These are phyloP conservation scores for Adansonia rubrostipa DNA, from an alignment of 441 rosid genomes.

Conservation along the genomic window DNA sequence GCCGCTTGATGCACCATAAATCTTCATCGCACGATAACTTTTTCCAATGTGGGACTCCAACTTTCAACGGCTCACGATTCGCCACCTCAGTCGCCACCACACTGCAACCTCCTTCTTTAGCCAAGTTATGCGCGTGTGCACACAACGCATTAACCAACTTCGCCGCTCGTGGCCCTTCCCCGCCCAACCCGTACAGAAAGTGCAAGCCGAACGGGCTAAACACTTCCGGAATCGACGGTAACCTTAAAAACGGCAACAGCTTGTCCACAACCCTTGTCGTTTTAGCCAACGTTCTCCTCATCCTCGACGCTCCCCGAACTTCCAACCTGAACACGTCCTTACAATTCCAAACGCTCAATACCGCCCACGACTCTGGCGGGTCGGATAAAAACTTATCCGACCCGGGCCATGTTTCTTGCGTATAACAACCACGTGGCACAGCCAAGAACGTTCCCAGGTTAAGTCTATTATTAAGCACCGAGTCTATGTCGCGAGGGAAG, in stretches of 20 bases:
- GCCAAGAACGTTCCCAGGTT: constrained; percentile 80
- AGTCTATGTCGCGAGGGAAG: constrained; percentile 92
- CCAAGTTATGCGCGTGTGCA: constrained; percentile 81
- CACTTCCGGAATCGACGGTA: constrained; percentile 85
- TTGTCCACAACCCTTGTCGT: constrained; percentile 70
- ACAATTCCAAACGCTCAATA: constrained; percentile 85
- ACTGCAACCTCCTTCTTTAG: constrained; percentile 60
- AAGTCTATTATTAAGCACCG: constrained; percentile 72
- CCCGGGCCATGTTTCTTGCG: constrained; percentile 64
- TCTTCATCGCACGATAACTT: constrained; percentile 83
- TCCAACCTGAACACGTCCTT: constrained; percentile 74
- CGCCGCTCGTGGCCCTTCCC: constrained; percentile 79
- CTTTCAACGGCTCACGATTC: constrained; percentile 65
- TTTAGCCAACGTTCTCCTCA: constrained; percentile 59
- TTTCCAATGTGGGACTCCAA: constrained; percentile 89
- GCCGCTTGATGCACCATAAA: constrained; percentile 90
- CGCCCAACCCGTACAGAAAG: constrained; percentile 84
- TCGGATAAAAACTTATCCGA: constrained; percentile 54
- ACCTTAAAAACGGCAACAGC: constrained; percentile 70
- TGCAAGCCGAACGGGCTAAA: constrained; percentile 82
- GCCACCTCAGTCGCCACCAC: constrained; percentile 88
- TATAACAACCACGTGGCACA: constrained; percentile 65
- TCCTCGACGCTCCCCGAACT: constrained; percentile 73
- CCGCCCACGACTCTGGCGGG: constrained; percentile 92
- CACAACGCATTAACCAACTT: constrained; percentile 65